Evolutionary conservation across 2,329 filamentous ascomycete genomes (phyloP).

Genomic region (Penicillium sp.): DNA sequence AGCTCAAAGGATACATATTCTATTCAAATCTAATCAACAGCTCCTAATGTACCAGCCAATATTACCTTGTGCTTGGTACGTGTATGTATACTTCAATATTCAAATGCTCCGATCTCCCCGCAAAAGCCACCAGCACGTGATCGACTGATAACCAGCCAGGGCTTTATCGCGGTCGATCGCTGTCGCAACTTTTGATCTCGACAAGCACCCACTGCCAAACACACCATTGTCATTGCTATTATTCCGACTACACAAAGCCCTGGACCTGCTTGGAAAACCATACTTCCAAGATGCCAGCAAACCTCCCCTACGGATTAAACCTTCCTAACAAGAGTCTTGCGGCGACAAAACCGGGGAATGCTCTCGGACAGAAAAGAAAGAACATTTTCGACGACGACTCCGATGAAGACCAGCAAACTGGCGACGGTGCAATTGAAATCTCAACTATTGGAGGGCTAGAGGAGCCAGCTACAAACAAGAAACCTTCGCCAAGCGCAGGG

Average conservation of each 20-base stretch:
- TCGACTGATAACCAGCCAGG: conserved; percentile 10
- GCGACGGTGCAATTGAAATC: conserved; percentile 27
- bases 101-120: conserved; percentile 7
- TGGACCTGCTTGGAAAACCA: no score
- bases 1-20: accelerated
- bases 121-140: conserved; percentile 12
- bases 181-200: conserved; percentile 11
- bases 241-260: background rate
- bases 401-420: conserved; percentile 24
- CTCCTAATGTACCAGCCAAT: no score
- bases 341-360: conserved; percentile 22
- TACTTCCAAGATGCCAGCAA: conserved; percentile 22
- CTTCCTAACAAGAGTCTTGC: conserved; percentile 31
- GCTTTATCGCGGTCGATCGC: conserved; percentile 11
- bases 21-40: no score
- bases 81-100: background rate
- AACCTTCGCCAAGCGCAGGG: conserved; percentile 9
- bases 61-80: background rate
- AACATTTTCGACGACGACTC: conserved; percentile 40
- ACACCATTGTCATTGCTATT: background rate
- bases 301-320: conserved; percentile 38
- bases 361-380: conserved; percentile 40
- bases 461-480: conserved; percentile 15
- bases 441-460: conserved; percentile 34
- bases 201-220: conserved; percentile 1